phyloP scores from a whole-genome alignment of 495 filamentous ascomycete genomes.

The Aspergillus hancockii region DNA sequence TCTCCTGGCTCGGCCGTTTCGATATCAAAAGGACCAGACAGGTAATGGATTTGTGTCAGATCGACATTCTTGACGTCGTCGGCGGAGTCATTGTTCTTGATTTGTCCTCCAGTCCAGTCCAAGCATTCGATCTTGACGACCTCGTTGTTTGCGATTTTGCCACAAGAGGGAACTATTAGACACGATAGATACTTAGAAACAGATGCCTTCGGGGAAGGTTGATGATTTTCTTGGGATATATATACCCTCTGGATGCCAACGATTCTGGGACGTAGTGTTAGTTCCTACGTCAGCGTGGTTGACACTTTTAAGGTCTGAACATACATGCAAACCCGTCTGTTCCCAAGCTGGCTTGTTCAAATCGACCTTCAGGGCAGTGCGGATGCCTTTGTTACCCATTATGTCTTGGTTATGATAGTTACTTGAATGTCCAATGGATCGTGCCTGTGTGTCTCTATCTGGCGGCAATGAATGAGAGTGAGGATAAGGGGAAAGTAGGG shows the following conservation, averaged over 20 bases:
- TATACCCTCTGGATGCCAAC: slow-evolving; percentile 92
- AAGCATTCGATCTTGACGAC: slow-evolving; percentile 95
- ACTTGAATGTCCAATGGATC: too few species aligned
- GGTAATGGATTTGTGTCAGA: slow-evolving; percentile 80
- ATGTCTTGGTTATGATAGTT: slow-evolving; percentile 2
- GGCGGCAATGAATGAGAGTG: too few species aligned
- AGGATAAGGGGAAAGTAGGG: too few species aligned
- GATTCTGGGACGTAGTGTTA: slow-evolving; percentile 56
- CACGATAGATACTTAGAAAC: slow-evolving; percentile 6
- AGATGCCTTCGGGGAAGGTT: not conserved
- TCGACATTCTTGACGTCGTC: slow-evolving; percentile 88
- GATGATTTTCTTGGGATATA: slow-evolving; percentile 1
- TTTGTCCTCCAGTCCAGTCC: slow-evolving; percentile 88
- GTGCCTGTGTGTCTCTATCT: too few species aligned
- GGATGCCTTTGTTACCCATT: slow-evolving; percentile 64
- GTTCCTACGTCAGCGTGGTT: slow-evolving; percentile 2
- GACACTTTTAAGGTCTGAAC: slow-evolving; percentile 22
- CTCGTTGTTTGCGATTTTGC: slow-evolving; percentile 79
- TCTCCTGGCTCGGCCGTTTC: slow-evolving; percentile 86
- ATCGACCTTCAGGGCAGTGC: slow-evolving; percentile 74
- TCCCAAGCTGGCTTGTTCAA: slow-evolving; percentile 74
- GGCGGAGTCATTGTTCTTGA: slow-evolving; percentile 83
- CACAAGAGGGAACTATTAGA: slow-evolving; percentile 65
- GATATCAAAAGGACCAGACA: slow-evolving; percentile 89
- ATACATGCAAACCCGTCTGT: slow-evolving; percentile 75